Evolutionary conservation across 1,284 basidiomycete genomes (phyloP).

Genomic region (Neolentinus lepideus): DNA sequence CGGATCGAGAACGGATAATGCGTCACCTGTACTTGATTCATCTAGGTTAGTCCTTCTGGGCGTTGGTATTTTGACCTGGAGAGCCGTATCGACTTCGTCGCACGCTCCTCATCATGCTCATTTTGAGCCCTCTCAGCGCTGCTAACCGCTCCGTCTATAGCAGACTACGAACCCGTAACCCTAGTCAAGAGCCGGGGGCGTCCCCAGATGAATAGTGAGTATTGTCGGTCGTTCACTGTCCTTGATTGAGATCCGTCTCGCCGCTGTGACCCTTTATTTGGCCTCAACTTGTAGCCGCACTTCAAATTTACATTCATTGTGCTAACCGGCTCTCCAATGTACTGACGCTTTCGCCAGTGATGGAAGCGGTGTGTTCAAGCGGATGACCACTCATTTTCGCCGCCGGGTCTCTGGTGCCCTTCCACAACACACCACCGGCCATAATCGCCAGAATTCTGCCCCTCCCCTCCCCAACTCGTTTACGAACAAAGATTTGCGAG

Average conservation of each 20-base stretch:
- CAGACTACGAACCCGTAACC: not conserved
- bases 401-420: not conserved
- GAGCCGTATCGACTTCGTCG: not conserved
- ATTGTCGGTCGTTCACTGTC: not conserved
- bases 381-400: not conserved
- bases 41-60: not conserved
- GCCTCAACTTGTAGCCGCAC: not conserved
- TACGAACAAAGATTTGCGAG: constrained; percentile 19
- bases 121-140: not conserved
- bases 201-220: not conserved
- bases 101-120: not conserved
- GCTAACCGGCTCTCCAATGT: not conserved
- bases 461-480: not conserved
- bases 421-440: not conserved
- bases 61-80: not conserved
- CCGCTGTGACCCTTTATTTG: not conserved
- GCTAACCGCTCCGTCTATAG: not conserved
- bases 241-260: not conserved
- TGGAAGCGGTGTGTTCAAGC: not conserved
- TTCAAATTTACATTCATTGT: not conserved
- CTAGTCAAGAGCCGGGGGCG: not conserved
- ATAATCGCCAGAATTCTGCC: not conserved
- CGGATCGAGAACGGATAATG: not conserved
- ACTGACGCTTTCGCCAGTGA: not conserved
- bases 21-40: not conserved